Evolutionary conservation across 83 land plant genomes (phyloP).

Genomic region (Thuja plicata): DNA sequence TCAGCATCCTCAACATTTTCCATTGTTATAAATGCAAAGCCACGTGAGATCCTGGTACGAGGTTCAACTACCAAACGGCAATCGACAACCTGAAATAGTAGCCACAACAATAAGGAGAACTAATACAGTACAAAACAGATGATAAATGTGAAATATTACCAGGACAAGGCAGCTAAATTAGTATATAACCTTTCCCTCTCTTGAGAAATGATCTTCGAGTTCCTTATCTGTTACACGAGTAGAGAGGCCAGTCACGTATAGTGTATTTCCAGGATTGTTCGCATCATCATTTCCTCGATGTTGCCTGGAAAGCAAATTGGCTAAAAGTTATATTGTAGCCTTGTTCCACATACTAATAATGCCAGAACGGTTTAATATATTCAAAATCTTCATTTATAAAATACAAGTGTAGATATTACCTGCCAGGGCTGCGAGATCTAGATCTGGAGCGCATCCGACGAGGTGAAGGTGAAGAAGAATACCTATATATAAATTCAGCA

Average conservation of each 20-base stretch:
- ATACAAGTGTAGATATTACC: background rate
- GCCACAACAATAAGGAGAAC: background rate
- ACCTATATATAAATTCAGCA: background rate
- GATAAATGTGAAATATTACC: background rate
- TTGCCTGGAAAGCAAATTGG: slow-evolving; percentile 9
- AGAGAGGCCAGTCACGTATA: slow-evolving; percentile 89
- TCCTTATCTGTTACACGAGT: slow-evolving; percentile 80
- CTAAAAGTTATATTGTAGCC: background rate
- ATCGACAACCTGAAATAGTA: slow-evolving; percentile 50
- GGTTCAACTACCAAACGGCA: slow-evolving; percentile 88
- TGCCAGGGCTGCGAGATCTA: slow-evolving; percentile 2
- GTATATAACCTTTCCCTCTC: slow-evolving; percentile 79
- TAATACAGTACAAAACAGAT: background rate
- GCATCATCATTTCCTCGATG: slow-evolving; percentile 33
- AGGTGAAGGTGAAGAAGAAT: slow-evolving; percentile 17
- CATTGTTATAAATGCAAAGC: slow-evolving; percentile 95
- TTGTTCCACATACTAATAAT: background rate
- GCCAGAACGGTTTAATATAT: background rate
- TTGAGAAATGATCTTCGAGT: slow-evolving; percentile 74
- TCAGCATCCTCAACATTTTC: slow-evolving; percentile 76
- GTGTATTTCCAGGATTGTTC: slow-evolving; percentile 82
- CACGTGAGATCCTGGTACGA: slow-evolving; percentile 80
- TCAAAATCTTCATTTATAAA: background rate
- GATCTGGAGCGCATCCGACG: slow-evolving; percentile 12
- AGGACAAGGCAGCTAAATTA: background rate